Evolutionary conservation across 2,329 filamentous ascomycete genomes (phyloP), one percentile per base, ranked within the genome.

Genomic region (Amylocarpus encephaloides): DNA sequence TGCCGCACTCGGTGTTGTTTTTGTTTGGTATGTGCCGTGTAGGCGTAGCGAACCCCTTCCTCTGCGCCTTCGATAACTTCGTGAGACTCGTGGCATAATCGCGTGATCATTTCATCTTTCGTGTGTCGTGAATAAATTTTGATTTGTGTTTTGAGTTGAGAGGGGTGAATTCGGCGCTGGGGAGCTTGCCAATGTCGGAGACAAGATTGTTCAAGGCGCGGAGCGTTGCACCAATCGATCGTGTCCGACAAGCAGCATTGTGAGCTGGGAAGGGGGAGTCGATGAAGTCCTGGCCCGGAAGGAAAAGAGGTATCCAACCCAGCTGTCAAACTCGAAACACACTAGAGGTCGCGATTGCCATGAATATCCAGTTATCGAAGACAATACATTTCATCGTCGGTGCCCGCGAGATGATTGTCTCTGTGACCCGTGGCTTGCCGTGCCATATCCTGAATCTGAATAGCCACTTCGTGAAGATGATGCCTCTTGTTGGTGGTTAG

Each of bases 321-420:
- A 66, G 48, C 62, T 49, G 48, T 59, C 52, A 44, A 65, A 61
- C 45, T 64, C 59, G 53, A 66, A 66, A 48, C 52, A 56, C 42
- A 57, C 57, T 41, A 66, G 56, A 48, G 59, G 58, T 52, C 52
- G 57, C 48, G 58, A 62, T 52, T 60, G 63, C 64, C 64, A 65
- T 61, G 62, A 62, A 50, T 45, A 61, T 40, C 62, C 64, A 47
- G 58, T 63, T 61, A 65, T 57, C 55, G 64, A 65, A 65, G 64
- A 61, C 62, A 66, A 54, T 59, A 66, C 50, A 46, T 64, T 63
- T 66, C 63, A 66, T 59, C 64, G 57, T 44, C 64, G 57, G 50
- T 59, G 49, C 29, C 54, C 50, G 38, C 58, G 56, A 15, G 59
- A 61, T 19, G 60, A 62, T 40, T 60, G 54, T 45, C 53, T 47